Base-by-base conservation (phyloP, 345 rosid genomes). In the Limnanthes douglasii region DNA sequence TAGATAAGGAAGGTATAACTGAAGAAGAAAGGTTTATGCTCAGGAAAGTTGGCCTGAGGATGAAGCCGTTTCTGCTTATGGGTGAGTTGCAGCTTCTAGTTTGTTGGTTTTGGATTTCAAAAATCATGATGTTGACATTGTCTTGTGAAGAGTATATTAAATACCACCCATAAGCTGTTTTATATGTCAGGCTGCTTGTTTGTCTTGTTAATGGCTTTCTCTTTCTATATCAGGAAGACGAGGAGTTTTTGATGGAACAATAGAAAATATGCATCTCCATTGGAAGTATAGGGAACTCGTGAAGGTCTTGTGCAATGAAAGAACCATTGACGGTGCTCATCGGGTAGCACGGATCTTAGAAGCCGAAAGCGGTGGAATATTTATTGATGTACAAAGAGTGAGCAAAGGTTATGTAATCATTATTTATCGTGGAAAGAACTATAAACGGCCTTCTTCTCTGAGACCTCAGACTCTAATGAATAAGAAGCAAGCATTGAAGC, bases 281-380 rank as follows among this genome's bases (percentile, higher is more conserved):
- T 83, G 97, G 97, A 88, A 88, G 62, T 76, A 88, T 54, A 66
- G 97, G 69, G 97, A 88, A 56, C 90, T 88, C 46, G 86, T 88
- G 60, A 88, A 83, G 68, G 51, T 88, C 47, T 69, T 88, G 37
- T 61, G 65, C 50, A 70, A 68, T 43, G 81, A 74, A 56, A 59
- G 31, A 48, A 64, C 56, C 53, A 48, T 66, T 16, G 70, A 74
- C 46, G 68, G 69, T 61, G 82, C 59, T 56, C 31, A 64, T 43
- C 64, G 65, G 49, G 86, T 64, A 43, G 95, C 93, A 16, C 59
- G 29, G 31, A 69, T 50, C 40, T 72, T 88, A 51, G 95, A 83
- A 55, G 72, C 74, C 21, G 93, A 76, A 69, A 88, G 95, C 64
- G 93, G 95, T 37, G 97, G 97, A 24, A 70, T 78, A 53, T 63